Conservation (phyloP, 2,329 filamentous ascomycete species). For the Trichoderma lentiforme region DNA sequence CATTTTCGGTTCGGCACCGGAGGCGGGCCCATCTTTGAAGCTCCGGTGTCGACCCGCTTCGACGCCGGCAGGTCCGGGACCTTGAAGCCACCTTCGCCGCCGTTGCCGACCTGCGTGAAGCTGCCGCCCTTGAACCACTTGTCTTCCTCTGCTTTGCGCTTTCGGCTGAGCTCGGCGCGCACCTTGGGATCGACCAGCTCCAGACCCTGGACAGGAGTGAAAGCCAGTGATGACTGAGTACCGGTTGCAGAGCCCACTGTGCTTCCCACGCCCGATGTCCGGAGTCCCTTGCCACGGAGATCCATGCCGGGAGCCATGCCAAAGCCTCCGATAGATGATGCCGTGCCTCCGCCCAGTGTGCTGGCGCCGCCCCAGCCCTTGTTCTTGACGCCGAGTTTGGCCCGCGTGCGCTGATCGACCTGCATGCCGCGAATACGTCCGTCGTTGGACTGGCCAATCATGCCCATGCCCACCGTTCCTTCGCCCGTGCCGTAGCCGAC, state of each 20-base stretch:
- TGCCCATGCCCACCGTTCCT: slow-evolving; percentile 81
- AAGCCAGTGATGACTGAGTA: slow-evolving; percentile 83
- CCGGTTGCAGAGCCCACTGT: slow-evolving; percentile 60
- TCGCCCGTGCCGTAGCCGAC: slow-evolving; percentile 87
- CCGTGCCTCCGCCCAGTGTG: slow-evolving; percentile 61
- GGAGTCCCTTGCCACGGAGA: slow-evolving; percentile 74
- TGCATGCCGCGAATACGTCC: slow-evolving; percentile 86
- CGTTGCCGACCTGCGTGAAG: slow-evolving; percentile 77
- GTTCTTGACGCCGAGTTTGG: slow-evolving; percentile 91
- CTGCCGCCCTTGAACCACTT: slow-evolving; percentile 97
- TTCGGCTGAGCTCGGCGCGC: slow-evolving; percentile 80
- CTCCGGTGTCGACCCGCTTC: slow-evolving; percentile 60
- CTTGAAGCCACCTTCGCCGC: slow-evolving; percentile 67
- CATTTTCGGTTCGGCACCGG: slow-evolving; percentile 30
- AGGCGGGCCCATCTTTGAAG: slow-evolving; percentile 37
- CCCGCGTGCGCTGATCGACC: slow-evolving; percentile 88
- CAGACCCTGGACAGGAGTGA: slow-evolving; percentile 90
- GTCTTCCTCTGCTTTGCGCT: slow-evolving; percentile 91
- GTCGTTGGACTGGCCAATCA: slow-evolving; percentile 87
- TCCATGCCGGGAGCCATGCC: slow-evolving; percentile 65
- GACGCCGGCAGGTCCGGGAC: slow-evolving; percentile 69
- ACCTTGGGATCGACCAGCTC: slow-evolving; percentile 94
- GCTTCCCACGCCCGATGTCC: slow-evolving; percentile 76
- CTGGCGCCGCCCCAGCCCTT: slow-evolving; percentile 86
- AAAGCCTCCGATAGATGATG: slow-evolving; percentile 80